Conservation (phyloP, 768 basidiomycete genomes). For the Dentipellis sp. region DNA sequence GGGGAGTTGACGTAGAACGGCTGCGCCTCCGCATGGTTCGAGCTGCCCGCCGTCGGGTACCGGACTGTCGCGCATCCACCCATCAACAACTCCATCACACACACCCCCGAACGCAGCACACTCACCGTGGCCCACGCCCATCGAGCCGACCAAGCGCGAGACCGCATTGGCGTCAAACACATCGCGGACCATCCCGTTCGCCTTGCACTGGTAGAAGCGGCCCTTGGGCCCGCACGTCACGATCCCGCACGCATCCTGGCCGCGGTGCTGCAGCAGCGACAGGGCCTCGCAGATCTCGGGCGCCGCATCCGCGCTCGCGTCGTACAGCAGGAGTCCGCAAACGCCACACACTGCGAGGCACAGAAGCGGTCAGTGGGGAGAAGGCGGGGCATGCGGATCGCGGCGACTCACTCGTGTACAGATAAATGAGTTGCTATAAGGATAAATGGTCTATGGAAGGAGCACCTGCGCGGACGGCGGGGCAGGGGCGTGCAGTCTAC, state of each 20-base stretch:
- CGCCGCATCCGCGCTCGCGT: slow-evolving; percentile 65
- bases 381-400: neutral
- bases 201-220: slow-evolving; percentile 95
- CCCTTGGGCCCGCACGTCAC: slow-evolving; percentile 95
- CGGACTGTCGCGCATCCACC: slow-evolving; percentile 49
- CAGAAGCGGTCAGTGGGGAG: neutral
- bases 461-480: neutral
- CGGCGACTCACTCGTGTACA: neutral
- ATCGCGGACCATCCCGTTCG: slow-evolving; percentile 98
- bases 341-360: slow-evolving; percentile 77
- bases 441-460: neutral
- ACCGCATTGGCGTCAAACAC: slow-evolving; percentile 82
- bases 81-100: neutral
- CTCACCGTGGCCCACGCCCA: slow-evolving; percentile 97
- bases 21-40: slow-evolving; percentile 94
- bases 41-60: slow-evolving; percentile 97
- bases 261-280: slow-evolving; percentile 92
- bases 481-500: neutral
- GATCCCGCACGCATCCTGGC: slow-evolving; percentile 97
- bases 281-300: slow-evolving; percentile 90
- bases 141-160: slow-evolving; percentile 74
- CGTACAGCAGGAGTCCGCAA: slow-evolving; percentile 78
- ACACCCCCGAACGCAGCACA: neutral
- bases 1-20: slow-evolving; percentile 99
- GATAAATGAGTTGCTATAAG: neutral